Base-by-base conservation (phyloP, 2,329 filamentous ascomycete species). In the Beauveria caledonica region DNA sequence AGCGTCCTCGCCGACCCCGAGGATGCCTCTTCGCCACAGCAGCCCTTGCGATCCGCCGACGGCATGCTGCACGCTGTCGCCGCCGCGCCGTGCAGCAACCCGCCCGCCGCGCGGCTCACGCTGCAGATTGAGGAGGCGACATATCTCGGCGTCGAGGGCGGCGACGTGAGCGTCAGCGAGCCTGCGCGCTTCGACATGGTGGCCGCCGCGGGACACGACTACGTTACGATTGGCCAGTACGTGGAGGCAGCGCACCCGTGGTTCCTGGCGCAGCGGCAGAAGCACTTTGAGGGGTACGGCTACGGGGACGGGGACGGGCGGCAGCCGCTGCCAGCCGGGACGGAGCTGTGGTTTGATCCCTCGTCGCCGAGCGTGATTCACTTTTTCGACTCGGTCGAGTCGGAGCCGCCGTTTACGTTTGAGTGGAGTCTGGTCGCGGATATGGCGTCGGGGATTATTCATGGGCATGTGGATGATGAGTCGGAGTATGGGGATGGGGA, bases 261-360 rank as follows among this genome's bases (percentile, higher is more conserved):
- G 57, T 27, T 59, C 11, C 25, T 59, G 36, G 42, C 57, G 36
- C 39, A 49, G 27, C 40, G 36, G 48, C 36, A 36, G 46, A 49
- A 33, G 39, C 45, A 51, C 33, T 59, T 59, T 39, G 57, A 52
- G n/a, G 45, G 48, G 5, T 44, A 49, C 46, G 48, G 48, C 0
- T 51, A 40, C 48, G 23, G 17, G 19, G 23, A 33, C 7, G 45
- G 45, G 36, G 10, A 50, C 7, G 29, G 27, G 17, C 36, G 45
- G 13, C 29, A 42, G 29, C 33, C 29, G 23, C 39, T 59, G n/a
- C 46, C 57, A 23, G 57, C 57, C 33, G 46, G 40, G 11, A 25
- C 57, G 46, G 29, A 59, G 57, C 48, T 59, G 7, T 59, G 57
- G 57, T 59, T 59, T 9, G 57, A 59, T 27, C 57, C 56, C 15